Evolutionary conservation across 2,329 filamentous ascomycete species (phyloP).

Genomic region (Fusarium pseudocircinatum): DNA sequence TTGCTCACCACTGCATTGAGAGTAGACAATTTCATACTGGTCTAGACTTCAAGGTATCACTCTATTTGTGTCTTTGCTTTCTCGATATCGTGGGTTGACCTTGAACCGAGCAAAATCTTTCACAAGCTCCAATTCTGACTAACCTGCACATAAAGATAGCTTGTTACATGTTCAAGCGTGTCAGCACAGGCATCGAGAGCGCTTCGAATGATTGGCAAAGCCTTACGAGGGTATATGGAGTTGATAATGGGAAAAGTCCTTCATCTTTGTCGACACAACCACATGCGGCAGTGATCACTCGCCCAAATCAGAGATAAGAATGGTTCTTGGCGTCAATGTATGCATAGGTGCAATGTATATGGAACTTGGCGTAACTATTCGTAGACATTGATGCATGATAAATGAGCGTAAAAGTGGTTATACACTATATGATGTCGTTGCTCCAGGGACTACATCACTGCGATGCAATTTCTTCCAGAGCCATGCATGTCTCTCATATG

Average conservation of each 20-base stretch:
- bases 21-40: not conserved
- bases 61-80: not conserved
- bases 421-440: not conserved
- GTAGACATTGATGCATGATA: not conserved
- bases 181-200: not conserved
- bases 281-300: not conserved
- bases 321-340: not conserved
- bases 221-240: not conserved
- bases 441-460: slow-evolving; percentile 6
- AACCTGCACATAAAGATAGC: not conserved
- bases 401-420: not conserved
- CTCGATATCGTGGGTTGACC: not conserved
- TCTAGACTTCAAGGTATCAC: slow-evolving; percentile 1
- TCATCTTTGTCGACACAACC: not conserved
- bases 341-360: not conserved
- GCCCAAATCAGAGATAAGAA: not conserved
- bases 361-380: not conserved
- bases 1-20: not conserved
- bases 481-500: slow-evolving; percentile 19
- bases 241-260: not conserved
- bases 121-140: not conserved
- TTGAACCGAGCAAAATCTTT: not conserved
- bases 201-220: not conserved
- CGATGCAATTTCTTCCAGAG: slow-evolving; percentile 3
- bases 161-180: not conserved